These are phyloP conservation scores for Mycena galericulata DNA, from an alignment of 768 basidiomycete genomes.

Conservation along the genomic window DNA sequence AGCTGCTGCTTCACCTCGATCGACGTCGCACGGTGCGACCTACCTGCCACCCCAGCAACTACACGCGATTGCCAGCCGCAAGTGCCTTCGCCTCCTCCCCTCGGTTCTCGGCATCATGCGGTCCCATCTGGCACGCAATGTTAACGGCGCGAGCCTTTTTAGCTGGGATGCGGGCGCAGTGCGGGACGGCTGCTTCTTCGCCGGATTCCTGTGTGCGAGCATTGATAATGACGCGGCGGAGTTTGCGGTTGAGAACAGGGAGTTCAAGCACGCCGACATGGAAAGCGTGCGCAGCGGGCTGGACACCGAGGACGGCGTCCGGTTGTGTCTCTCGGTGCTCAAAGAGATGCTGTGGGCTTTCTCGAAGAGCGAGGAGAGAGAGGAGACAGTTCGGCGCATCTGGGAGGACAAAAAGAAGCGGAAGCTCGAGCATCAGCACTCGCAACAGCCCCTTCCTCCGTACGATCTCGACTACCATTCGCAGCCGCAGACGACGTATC, in stretches of 20 bases:
- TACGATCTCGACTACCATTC: constrained; percentile 32
- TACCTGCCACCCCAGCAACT: constrained; percentile 61
- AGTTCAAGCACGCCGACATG: constrained; percentile 48
- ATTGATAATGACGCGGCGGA: constrained; percentile 61
- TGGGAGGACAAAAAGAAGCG: constrained; percentile 60
- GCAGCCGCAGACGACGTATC: constrained; percentile 37
- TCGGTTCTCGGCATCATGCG: constrained; percentile 63
- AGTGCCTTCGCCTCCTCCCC: constrained; percentile 65
- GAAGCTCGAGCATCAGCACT: constrained; percentile 37
- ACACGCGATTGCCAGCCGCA: constrained; percentile 60
- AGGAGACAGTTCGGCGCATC: constrained; percentile 67
- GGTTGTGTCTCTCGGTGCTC: constrained; percentile 79
- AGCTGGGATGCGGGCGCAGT: constrained; percentile 88
- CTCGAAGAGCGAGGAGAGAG: constrained; percentile 79
- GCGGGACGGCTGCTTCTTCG: constrained; percentile 91
- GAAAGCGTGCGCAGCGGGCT: constrained; percentile 41
- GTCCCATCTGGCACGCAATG: constrained; percentile 54
- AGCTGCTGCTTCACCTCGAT: constrained; percentile 59
- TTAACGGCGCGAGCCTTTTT: constrained; percentile 66
- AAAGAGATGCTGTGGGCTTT: constrained; percentile 86
- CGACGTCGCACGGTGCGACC: constrained; percentile 61
- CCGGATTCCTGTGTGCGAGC: constrained; percentile 80
- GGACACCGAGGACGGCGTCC: constrained; percentile 58
- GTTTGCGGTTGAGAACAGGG: constrained; percentile 45
- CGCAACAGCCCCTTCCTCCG: constrained; percentile 30